Evolutionary conservation across 1,284 basidiomycete genomes (phyloP), one percentile per base, ranked within the genome.

Genomic region (Paramarasmius palmivorus): DNA sequence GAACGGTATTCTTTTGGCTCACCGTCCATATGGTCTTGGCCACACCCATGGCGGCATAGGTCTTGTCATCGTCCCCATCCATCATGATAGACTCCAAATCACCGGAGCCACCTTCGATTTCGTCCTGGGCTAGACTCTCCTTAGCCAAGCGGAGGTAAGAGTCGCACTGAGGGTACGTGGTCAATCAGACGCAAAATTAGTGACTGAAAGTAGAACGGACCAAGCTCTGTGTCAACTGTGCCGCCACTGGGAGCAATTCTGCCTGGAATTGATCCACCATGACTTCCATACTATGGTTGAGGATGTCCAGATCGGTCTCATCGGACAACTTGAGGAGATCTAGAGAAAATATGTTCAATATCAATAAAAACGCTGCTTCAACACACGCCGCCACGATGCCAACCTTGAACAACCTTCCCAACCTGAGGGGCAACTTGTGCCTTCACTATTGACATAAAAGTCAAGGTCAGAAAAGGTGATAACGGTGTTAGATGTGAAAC

Each of bases 201-300:
- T 23, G 12, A 4, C 20, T 48, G 52, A 42, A 51, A 35, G 55
- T 26, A 50, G 22, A 6, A 75, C 86, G 37, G 63, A 92, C 90
- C 64, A 93, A 74, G 61, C 92, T 84, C 23, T 85, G 77, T 9
- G 90, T 86, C 44, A 96, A 77, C 67, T 94, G 88, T 32, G 88
- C 88, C 15, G 92, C 90, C 42, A 95, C 93, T 4, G 93, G 93
- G 19, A 94, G 73, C 4, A 96, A 75, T 72, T 96, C 91, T 1
- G 83, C 83, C 63, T 90, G 84, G 80, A 93, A 96, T 42, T 83
- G 81, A 61, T 92, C 86, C 7, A 96, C 93, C 79, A 96, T 87
- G 29, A 84, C 83, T 63, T 92, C 88, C 84, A 93, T 93, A 64
- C 84, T 85, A 63, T 73, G 77, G 62, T 92, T 93, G 48, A 96